Evolutionary conservation across 1,139 yeast genomes (phyloP).

Genomic region (Wickerhamomyces sp.): DNA sequence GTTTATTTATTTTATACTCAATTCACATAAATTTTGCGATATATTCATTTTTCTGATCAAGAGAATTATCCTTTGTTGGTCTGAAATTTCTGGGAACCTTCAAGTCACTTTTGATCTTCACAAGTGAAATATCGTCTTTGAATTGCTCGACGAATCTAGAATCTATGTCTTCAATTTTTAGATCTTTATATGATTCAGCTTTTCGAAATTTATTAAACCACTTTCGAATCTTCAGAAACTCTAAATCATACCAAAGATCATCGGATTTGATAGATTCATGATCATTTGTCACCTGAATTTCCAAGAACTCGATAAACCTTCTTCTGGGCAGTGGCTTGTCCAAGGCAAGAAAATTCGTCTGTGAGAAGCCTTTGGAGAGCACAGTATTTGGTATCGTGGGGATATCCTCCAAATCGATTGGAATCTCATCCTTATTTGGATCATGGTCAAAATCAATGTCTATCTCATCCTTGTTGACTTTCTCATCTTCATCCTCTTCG

Average conservation of each 20-base stretch:
- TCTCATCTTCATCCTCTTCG: conserved; percentile 9
- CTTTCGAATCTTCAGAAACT: conserved; percentile 44
- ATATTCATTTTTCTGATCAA: conserved; percentile 10
- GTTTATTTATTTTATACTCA: not conserved
- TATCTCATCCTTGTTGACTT: conserved; percentile 8
- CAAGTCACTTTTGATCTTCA: conserved; percentile 6
- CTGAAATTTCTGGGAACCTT: conserved; percentile 12
- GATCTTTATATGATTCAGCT: conserved; percentile 8
- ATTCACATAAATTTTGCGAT: conserved; percentile 3
- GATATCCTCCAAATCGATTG: conserved; percentile 17
- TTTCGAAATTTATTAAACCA: conserved; percentile 15
- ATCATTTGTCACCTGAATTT: conserved; percentile 30
- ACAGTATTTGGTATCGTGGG: conserved; percentile 1
- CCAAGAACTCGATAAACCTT: conserved; percentile 42
- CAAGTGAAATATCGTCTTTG: conserved; percentile 10
- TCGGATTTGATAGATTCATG: conserved; percentile 23
- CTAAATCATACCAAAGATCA: conserved; percentile 36
- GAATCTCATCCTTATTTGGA: conserved; percentile 19
- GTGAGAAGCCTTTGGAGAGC: conserved; percentile 15
- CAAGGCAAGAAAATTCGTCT: conserved; percentile 67
- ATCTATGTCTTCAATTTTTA: conserved; percentile 11
- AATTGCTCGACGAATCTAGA: conserved; percentile 11
- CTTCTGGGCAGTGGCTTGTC: conserved; percentile 77
- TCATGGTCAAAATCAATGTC: too few relatives aligned
- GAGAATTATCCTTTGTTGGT: conserved; percentile 10